A percentile compares a stretch with the other conserved stretches of the same genome.
Evolutionary conservation across 139 green algal species (phyloP).

Genomic region (Micractinium conductrix): DNA sequence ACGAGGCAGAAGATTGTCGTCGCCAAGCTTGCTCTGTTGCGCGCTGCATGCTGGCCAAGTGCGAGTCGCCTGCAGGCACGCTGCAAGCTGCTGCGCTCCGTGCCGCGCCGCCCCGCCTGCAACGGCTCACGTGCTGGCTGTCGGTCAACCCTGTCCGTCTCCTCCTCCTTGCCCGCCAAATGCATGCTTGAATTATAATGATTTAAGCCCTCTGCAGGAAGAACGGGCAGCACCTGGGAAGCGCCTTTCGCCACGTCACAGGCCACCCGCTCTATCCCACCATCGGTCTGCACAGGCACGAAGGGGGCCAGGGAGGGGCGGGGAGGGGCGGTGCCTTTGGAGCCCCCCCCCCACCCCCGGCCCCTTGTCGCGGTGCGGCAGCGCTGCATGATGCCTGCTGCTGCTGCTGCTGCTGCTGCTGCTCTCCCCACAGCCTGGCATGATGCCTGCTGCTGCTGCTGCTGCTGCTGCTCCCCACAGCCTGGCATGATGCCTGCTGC

Average conservation of each 20-base stretch:
- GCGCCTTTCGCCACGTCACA: conserved; percentile 71
- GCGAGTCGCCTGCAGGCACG: too few relatives aligned
- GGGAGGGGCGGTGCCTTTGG: too few relatives aligned
- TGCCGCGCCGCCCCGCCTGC: neutral
- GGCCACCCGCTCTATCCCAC: conserved; percentile 77
- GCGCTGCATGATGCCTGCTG: too few relatives aligned
- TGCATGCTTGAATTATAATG: too few relatives aligned
- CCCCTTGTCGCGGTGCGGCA: too few relatives aligned
- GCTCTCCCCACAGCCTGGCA: neutral
- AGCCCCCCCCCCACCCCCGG: too few relatives aligned
- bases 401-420: too few relatives aligned
- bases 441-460: neutral
- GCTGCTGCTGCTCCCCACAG: neutral
- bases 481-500: too few relatives aligned
- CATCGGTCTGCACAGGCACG: conserved; percentile 84
- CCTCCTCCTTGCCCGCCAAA: neutral
- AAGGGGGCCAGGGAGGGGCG: conserved; percentile 20
- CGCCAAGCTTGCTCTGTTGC: too few relatives aligned
- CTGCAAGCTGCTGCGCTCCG: neutral
- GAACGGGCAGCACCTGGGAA: conserved; percentile 82
- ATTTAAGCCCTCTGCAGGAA: conserved; percentile 71
- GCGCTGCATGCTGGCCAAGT: too few relatives aligned
- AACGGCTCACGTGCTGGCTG: neutral
- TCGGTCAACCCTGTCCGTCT: neutral
- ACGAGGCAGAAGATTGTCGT: too few relatives aligned